Evolutionary conservation across 1,284 basidiomycete genomes (phyloP), one percentile per base, ranked within the genome.

Genomic region (Sutorius eximius): DNA sequence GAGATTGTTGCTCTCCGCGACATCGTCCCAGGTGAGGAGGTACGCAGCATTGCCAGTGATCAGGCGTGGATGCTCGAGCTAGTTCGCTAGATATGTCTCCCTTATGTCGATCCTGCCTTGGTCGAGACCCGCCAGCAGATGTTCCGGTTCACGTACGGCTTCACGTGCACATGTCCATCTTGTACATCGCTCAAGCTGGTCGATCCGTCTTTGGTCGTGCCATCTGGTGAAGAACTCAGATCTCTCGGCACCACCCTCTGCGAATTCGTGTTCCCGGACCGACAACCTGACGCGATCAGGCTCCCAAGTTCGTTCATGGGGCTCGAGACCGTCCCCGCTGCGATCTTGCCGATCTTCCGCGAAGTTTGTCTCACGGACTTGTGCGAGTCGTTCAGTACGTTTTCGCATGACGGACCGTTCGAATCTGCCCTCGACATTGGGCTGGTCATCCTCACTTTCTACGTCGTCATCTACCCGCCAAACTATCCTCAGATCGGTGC

Each of bases 401-500:
- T 81, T 29, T 85, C 87, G 15, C 87, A 91, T 62, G 83, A 87
- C 51, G 82, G 82, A 4, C 71, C 75, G 3, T 82, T 81, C 57
- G 69, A 73, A 16, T 59, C 70, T 15, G 87, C 88, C 0, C 62
- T 86, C n/a, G 63, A 76, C 22, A 68, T 73, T 16, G 88, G 89
- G 10, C 62, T 76, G 29, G 78, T 79, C 2, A 71, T 89, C 18
- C 72, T 89, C 13, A 83, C 84, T 1, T 71, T 87, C 10, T 91
- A 91, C 67, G 62, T 77, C 8, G 63, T 86, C 52, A 71, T 89
- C 33, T 91, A 91, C 64, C 87, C 89, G 2, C 72, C 70, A 5
- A 84, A 84, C 61, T 90, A 89, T 67, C 89, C 89, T 30, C 86
- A 89, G 61, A 87, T 84, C n/a, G 89, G 89, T 87, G 50, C 60